Evolutionary conservation across 345 rosid species (phyloP), one percentile per base, ranked within the genome.

Genomic region (Pistacia vera): DNA sequence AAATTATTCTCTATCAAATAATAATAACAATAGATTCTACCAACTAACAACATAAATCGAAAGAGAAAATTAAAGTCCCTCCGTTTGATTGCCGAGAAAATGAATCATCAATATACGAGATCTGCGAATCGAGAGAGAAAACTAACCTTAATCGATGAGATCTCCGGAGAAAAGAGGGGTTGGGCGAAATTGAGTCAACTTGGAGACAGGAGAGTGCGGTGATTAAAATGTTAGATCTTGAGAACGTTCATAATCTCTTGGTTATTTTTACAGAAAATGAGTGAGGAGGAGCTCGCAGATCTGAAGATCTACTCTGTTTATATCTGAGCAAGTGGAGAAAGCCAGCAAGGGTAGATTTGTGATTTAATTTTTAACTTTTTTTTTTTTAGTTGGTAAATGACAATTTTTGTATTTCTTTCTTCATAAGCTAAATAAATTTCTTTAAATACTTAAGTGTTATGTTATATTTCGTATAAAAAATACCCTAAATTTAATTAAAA

Each of bases 141-240:
- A 71, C 76, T 35, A 80, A 85, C 85, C 88, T 85, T 38, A 48
- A 56, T 57, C 35, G 36, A 41, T 22, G 75, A 81, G 82, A 78
- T 79, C 83, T 63, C 41, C 22, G 14, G 38, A 46, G 66, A 59
- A 58, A 74, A 25, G 68, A 73, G 62, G 60, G 59, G 58, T 14
- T 38, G 25, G 4, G 25, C 0, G 51, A 73, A 66, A 55, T 38
- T 66, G 77, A 78, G 77, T 78, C 55, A 0, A 51, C n/a, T 73
- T 48, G 77, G 66, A 55, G 78, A 51, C 64, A 22, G 51, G 0
- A 36, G 75, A 11, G 48, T 72, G 76, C 65, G 52, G 44, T 58
- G 56, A 67, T 67, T 48, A 13, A 13, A 36, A 0, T 25, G 36
- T 65, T 70, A 81, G 79, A 81, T 81, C 83, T 77, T 66, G 60